These are phyloP conservation scores for Myxozyma udenii DNA, from an alignment of 805 yeast species.

Conservation along the genomic window DNA sequence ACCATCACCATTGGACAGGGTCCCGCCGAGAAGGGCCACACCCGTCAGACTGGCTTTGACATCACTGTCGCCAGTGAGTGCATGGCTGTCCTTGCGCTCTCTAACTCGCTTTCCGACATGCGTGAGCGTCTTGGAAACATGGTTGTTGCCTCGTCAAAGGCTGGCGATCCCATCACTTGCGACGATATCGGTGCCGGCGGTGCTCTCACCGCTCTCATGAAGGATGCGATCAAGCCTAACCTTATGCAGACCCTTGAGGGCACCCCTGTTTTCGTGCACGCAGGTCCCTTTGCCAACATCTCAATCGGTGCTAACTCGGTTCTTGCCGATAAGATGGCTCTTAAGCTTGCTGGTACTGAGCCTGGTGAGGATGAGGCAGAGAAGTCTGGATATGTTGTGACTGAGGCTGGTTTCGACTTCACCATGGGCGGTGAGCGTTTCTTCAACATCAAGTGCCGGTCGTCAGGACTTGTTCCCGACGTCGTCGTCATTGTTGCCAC, in stretches of 20 bases:
- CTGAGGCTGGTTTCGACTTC: constrained; percentile 98
- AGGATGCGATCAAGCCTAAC: constrained; percentile 95
- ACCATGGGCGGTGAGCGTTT: constrained; percentile 99
- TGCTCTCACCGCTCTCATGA: constrained; percentile 88
- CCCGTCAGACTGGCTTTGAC: constrained; percentile 87
- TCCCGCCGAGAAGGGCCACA: constrained; percentile 85
- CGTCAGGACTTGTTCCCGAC: constrained; percentile 84
- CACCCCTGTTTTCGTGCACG: constrained; percentile 95
- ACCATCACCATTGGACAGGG: constrained; percentile 88
- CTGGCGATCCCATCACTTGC: constrained; percentile 82
- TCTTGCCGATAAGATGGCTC: constrained; percentile 86
- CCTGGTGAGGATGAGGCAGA: constrained; percentile 42
- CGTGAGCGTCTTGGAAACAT: constrained; percentile 82
- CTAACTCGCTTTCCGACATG: constrained; percentile 75
- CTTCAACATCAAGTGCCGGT: constrained; percentile 90
- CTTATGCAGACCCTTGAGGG: constrained; percentile 97
- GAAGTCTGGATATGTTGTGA: constrained; percentile 75
- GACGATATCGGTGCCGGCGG: constrained; percentile 96
- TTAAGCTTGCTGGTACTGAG: constrained; percentile 77
- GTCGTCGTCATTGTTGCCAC: constrained; percentile 93
- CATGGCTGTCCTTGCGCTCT: constrained; percentile 91
- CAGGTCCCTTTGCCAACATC: constrained; percentile 97
- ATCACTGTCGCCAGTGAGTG: constrained; percentile 94
- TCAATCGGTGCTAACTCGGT: constrained; percentile 96
- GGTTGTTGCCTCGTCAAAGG: constrained; percentile 76